phyloP scores from a whole-genome alignment of 164 flowering plant species.

The Piper longum region DNA sequence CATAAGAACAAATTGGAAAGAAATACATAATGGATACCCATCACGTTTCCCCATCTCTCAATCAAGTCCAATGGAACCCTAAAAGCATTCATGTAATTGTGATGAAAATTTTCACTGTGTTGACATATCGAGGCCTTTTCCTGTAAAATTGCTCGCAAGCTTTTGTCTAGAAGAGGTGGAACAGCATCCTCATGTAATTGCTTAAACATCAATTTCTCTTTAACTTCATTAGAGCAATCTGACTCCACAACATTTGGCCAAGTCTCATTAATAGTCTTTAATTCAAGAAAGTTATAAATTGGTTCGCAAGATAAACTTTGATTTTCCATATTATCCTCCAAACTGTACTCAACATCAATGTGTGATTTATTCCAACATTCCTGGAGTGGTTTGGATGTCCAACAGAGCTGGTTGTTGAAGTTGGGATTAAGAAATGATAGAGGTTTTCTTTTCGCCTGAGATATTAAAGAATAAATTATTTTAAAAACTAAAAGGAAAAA shows the following conservation, averaged over 20 bases:
- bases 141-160: not conserved
- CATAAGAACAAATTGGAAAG: not conserved
- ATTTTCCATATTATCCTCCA: conserved; percentile 20
- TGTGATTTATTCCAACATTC: conserved; percentile 14
- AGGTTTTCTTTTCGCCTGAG: conserved; percentile 77
- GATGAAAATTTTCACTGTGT: not conserved
- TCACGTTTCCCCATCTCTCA: conserved; percentile 88
- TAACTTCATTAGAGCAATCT: conserved; percentile 1
- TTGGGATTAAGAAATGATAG: conserved; percentile 28
- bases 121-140: conserved; percentile 15
- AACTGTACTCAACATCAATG: conserved; percentile 14
- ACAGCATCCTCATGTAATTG: not conserved
- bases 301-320: conserved; percentile 46
- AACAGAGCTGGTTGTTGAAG: conserved; percentile 37
- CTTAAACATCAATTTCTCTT: not conserved
- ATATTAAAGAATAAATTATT: conserved; percentile 1
- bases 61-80: conserved; percentile 65
- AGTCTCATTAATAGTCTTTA: conserved; percentile 6
- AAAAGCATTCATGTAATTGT: conserved; percentile 17
- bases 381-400: conserved; percentile 36
- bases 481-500: not conserved
- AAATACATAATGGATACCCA: conserved; percentile 70
- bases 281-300: conserved; percentile 60
- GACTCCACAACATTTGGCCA: conserved; percentile 10
- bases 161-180: not conserved